Evolutionary conservation across 768 basidiomycete species (phyloP).

Genomic region (Tulasnella sp.): DNA sequence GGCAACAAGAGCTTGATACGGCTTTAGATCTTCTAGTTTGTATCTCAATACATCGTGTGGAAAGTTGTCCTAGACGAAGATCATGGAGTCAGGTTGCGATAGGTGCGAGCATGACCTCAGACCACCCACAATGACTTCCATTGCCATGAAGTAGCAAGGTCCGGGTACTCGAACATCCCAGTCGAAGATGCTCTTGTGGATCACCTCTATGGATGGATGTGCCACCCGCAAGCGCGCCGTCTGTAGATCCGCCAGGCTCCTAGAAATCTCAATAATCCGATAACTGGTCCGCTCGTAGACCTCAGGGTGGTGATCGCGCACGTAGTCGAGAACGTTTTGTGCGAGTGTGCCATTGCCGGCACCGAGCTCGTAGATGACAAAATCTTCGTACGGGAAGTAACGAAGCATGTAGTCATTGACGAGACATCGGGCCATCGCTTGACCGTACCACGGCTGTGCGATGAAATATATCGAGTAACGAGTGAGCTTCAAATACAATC

Average conservation of each 20-base stretch:
- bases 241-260: slow-evolving; percentile 64
- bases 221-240: slow-evolving; percentile 46
- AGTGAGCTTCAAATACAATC: not conserved
- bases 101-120: not conserved
- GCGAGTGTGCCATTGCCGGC: slow-evolving; percentile 97
- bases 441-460: slow-evolving; percentile 83
- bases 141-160: slow-evolving; percentile 85
- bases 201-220: slow-evolving; percentile 59
- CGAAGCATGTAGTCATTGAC: slow-evolving; percentile 88
- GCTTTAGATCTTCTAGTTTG: slow-evolving; percentile 63
- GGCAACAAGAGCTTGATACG: slow-evolving; percentile 74
- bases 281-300: slow-evolving; percentile 91
- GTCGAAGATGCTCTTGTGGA: slow-evolving; percentile 74
- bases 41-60: slow-evolving; percentile 93
- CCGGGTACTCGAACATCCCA: slow-evolving; percentile 67
- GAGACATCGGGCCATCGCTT: slow-evolving; percentile 79
- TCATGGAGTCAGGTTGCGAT: too few relatives aligned
- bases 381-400: slow-evolving; percentile 92
- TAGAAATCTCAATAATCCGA: slow-evolving; percentile 90
- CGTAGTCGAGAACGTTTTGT: slow-evolving; percentile 70
- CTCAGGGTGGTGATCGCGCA: slow-evolving; percentile 70
- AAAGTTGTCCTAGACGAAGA: slow-evolving; percentile 71
- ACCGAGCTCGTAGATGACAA: slow-evolving; percentile 94
- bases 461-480: too few relatives aligned
- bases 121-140: slow-evolving; percentile 82